A percentile compares a stretch with the other conserved stretches of the same genome.
Evolutionary conservation across 2,329 filamentous ascomycete genomes (phyloP).

Genomic region (Blastomyces parvus): DNA sequence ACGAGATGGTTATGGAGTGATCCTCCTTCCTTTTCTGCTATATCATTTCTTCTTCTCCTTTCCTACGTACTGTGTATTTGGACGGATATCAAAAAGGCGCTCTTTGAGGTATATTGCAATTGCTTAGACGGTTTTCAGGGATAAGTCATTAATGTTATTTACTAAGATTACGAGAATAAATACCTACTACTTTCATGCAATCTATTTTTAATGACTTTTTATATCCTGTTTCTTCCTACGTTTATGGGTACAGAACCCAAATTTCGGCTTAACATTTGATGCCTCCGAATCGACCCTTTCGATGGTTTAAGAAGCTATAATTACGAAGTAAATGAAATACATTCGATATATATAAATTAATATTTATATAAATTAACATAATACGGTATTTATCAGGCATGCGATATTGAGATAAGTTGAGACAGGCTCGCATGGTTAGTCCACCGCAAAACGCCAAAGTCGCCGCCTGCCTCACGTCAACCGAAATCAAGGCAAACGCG

Average conservation of each 20-base stretch:
- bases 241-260: background rate
- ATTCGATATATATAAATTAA: too few relatives aligned
- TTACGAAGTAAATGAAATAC: too few relatives aligned
- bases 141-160: constrained; percentile 6
- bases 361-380: too few relatives aligned
- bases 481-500: background rate
- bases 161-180: constrained; percentile 3
- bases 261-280: background rate
- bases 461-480: background rate
- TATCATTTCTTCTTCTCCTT: background rate
- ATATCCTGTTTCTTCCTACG: background rate
- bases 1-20: constrained; percentile 34
- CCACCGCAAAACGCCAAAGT: background rate
- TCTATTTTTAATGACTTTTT: background rate
- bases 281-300: background rate
- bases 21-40: background rate
- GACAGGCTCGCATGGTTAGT: background rate
- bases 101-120: background rate
- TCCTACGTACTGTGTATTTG: background rate
- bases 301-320: too few relatives aligned
- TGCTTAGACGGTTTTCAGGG: constrained; percentile 2
- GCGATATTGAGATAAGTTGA: too few relatives aligned
- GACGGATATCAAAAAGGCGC: constrained; percentile 3
- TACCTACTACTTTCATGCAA: background rate
- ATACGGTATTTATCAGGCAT: too few relatives aligned